A percentile compares a stretch with the other conserved stretches of the same genome.
These are phyloP conservation scores for Digitaria exilis DNA, from an alignment of 202 grass and related monocot species.

Conservation along the genomic window DNA sequence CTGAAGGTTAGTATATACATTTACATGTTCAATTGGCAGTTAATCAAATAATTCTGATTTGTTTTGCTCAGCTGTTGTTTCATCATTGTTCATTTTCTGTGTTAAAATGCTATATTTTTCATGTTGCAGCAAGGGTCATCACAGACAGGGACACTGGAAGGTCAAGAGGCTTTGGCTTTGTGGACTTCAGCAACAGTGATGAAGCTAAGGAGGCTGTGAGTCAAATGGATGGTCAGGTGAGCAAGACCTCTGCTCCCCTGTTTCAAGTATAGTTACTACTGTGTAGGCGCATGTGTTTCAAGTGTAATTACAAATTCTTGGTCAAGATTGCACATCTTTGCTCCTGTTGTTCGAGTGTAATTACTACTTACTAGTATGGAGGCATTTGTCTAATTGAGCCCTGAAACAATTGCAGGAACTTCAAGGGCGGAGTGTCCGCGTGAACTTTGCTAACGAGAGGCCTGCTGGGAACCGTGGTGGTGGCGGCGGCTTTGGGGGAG, in stretches of 20 bases:
- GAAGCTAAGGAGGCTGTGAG: conserved; percentile 46
- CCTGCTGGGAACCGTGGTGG: conserved; percentile 38
- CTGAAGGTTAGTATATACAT: conserved; percentile 56
- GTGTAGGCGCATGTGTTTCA: too few relatives aligned
- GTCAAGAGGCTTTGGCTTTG: conserved; percentile 96
- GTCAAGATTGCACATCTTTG: neutral
- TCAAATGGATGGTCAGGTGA: conserved; percentile 87
- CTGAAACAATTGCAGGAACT: conserved; percentile 56
- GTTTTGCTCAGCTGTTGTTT: neutral
- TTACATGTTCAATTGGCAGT: neutral
- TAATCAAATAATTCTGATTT: neutral
- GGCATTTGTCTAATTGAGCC: neutral
- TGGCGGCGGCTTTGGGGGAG: neutral
- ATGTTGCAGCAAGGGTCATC: conserved; percentile 66
- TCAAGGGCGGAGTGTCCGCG: conserved; percentile 60
- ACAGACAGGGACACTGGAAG: conserved; percentile 66
- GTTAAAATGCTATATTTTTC: neutral
- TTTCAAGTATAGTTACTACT: neutral
- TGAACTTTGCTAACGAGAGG: conserved; percentile 78
- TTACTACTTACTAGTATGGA: neutral
- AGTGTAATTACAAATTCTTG: too few relatives aligned
- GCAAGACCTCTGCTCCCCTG: neutral
- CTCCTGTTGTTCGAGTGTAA: neutral
- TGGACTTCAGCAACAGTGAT: conserved; percentile 47
- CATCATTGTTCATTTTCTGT: neutral